phyloP scores from a whole-genome alignment of 768 basidiomycete genomes.

The Tulasnella sp. region DNA sequence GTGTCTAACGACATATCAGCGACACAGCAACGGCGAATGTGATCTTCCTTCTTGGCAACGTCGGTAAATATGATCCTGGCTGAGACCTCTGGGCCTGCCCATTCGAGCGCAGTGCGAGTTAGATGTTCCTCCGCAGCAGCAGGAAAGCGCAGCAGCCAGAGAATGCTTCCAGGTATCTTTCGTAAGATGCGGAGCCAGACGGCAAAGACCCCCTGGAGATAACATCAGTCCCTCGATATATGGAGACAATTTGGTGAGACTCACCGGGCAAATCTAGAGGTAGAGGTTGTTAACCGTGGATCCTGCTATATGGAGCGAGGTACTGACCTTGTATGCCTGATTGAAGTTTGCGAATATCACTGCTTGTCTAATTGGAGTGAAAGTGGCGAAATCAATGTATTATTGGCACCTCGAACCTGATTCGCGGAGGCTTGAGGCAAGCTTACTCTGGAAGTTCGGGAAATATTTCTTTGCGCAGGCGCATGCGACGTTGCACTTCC shows the following conservation, averaged over 20 bases:
- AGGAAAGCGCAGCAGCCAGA: conserved; percentile 46
- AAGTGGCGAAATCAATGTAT: not conserved
- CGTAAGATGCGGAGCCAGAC: conserved; percentile 40
- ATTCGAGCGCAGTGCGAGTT: conserved; percentile 31
- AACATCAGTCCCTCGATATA: conserved; percentile 15
- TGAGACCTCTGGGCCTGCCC: conserved; percentile 39
- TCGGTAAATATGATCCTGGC: conserved; percentile 39
- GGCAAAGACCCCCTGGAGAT: conserved; percentile 32
- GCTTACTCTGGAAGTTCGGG: conserved; percentile 35
- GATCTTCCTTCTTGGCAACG: conserved; percentile 36
- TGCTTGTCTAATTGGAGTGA: conserved; percentile 26
- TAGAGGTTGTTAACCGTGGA: too few species aligned
- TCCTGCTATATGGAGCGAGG: not conserved
- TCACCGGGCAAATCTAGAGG: too few species aligned
- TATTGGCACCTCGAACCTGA: not conserved
- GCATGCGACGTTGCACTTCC: conserved; percentile 31
- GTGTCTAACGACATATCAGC: conserved; percentile 44
- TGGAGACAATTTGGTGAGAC: not conserved
- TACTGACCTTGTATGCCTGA: conserved; percentile 28
- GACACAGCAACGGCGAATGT: conserved; percentile 37
- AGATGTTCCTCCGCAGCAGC: conserved; percentile 37
- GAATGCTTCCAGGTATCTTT: conserved; percentile 35
- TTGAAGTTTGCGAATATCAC: conserved; percentile 46
- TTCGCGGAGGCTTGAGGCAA: not conserved
- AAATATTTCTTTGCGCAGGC: conserved; percentile 32